These are phyloP conservation scores for Flaveria brownii DNA, from an alignment of 129 eudicot species.

Conservation along the genomic window DNA sequence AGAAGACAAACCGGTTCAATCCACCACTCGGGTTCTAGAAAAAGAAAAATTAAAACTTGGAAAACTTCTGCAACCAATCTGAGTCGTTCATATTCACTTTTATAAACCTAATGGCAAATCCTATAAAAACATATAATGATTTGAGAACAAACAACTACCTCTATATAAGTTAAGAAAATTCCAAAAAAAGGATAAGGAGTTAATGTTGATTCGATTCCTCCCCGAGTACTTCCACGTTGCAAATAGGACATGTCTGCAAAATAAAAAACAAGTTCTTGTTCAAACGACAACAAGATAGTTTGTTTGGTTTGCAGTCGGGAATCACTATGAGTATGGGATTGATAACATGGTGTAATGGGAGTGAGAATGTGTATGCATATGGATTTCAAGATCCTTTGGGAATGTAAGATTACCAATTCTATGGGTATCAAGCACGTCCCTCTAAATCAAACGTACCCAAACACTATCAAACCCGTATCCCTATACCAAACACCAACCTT, in stretches of 20 bases:
- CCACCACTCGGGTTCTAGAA: neutral
- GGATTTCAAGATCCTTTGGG: neutral
- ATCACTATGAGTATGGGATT: neutral
- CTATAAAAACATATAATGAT: conserved; percentile 30
- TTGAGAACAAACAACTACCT: conserved; percentile 40
- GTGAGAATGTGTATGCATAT: neutral
- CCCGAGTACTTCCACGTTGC: conserved; percentile 74
- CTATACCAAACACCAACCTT: neutral
- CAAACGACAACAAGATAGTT: neutral
- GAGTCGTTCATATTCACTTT: conserved; percentile 37
- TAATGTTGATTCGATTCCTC: conserved; percentile 41
- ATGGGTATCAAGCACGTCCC: neutral
- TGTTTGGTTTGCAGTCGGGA: neutral
- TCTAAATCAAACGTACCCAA: neutral
- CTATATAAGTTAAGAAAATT: conserved; percentile 34
- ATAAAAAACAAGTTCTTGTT: neutral
- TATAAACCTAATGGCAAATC: conserved; percentile 31
- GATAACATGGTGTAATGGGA: neutral
- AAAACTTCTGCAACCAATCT: conserved; percentile 1
- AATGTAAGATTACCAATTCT: neutral
- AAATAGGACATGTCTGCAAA: conserved; percentile 73
- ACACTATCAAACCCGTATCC: neutral
- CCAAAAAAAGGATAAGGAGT: neutral
- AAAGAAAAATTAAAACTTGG: neutral
- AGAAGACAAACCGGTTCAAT: neutral